Conservation (phyloP, 1,139 yeast species). For the Suhomyces chickasaworum region DNA sequence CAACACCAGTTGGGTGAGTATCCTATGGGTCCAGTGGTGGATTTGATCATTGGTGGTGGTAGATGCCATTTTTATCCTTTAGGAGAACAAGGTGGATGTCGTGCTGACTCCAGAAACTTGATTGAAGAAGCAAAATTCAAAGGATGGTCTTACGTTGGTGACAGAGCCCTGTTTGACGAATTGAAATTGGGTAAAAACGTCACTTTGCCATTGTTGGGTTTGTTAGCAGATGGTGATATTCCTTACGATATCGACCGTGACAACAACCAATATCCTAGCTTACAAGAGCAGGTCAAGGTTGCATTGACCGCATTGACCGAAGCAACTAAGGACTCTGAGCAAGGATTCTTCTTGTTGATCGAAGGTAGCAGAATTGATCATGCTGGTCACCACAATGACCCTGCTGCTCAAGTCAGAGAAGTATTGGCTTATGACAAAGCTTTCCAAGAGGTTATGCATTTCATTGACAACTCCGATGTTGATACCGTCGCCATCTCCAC, state of each 20-base stretch:
- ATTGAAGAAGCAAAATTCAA: constrained; percentile 23
- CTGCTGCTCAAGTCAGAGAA: constrained; percentile 43
- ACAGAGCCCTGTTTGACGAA: constrained; percentile 23
- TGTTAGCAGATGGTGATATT: constrained; percentile 28
- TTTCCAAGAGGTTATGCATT: constrained; percentile 26
- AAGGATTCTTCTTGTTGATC: constrained; percentile 30
- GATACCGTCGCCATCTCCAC: constrained; percentile 31
- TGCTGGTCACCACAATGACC: constrained; percentile 34
- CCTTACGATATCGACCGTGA: constrained; percentile 32
- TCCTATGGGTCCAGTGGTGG: constrained; percentile 28
- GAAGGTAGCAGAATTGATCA: constrained; percentile 34
- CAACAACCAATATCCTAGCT: constrained; percentile 24
- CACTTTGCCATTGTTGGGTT: constrained; percentile 28
- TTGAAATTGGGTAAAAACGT: constrained; percentile 26
- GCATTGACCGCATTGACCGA: constrained; percentile 28
- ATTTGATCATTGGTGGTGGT: constrained; percentile 34
- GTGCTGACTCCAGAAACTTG: constrained; percentile 28
- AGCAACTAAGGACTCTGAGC: constrained; percentile 27
- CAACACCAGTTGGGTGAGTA: constrained; percentile 32
- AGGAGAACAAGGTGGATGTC: constrained; percentile 23
- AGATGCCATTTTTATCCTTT: constrained; percentile 28
- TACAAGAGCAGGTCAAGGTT: constrained; percentile 28
- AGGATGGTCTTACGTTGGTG: constrained; percentile 30
- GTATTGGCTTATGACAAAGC: constrained; percentile 42
- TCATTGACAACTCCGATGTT: constrained; percentile 25